Evolutionary conservation across 768 basidiomycete species (phyloP).

Genomic region (Steccherinum ochraceum): DNA sequence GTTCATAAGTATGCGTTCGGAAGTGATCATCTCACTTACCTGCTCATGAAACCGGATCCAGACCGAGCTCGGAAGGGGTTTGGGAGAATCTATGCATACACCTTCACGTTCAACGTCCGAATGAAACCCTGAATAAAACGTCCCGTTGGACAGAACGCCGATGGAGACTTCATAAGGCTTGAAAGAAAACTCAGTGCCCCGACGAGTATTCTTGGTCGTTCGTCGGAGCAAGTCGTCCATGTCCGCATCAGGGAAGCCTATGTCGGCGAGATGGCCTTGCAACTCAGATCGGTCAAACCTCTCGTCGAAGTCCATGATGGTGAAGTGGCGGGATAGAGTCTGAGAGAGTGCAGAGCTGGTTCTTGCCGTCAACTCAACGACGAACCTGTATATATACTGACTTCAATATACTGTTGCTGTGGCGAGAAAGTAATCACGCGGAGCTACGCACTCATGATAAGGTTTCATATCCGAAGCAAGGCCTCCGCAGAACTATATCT

Average conservation of each 20-base stretch:
- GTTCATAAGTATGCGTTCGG: background rate
- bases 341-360: too few species aligned
- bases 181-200: constrained; percentile 10
- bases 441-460: too few species aligned
- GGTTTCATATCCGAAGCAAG: too few species aligned
- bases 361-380: too few species aligned
- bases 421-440: too few species aligned
- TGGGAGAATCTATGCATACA: background rate
- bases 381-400: too few species aligned
- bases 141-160: background rate
- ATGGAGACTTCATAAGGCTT: constrained; percentile 3
- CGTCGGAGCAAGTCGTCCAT: constrained; percentile 4
- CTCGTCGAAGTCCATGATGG: constrained; percentile 8
- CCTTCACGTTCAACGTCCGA: constrained; percentile 3
- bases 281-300: constrained; percentile 1
- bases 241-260: constrained; percentile 1
- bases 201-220: constrained; percentile 7
- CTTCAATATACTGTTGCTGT: too few species aligned
- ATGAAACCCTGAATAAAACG: constrained; percentile 3
- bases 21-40: too few species aligned
- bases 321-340: background rate
- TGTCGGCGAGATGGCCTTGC: background rate
- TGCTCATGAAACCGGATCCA: constrained; percentile 8
- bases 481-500: too few species aligned
- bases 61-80: constrained; percentile 4